Evolutionary conservation across 202 grass and related monocot genomes (phyloP), one percentile per base, ranked within the genome.

Genomic region (Schoenoplectus tabernaemontani): DNA sequence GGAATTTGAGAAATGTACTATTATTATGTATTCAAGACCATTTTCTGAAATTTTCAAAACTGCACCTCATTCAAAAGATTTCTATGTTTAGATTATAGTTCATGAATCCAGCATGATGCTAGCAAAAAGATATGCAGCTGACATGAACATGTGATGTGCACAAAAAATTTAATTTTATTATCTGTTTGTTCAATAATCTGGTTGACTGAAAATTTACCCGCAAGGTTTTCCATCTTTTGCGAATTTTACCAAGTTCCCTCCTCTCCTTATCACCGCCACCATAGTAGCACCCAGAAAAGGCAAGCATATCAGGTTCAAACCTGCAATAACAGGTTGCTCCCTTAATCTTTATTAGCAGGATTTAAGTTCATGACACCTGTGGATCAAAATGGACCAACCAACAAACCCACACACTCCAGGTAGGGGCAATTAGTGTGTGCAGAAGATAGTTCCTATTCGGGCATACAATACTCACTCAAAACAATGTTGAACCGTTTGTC

Each of bases 271-370:
- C 89, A 62, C 95, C 95, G 50, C 95, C 95, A 60, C 95, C 95
- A 82, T 90, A 98, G 67, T 95, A 98, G 77, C 95, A 98, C 17
- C 95, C 95, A 88, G 95, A 98, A 88, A 98, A 98, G 8, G 91
- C 89, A 59, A 98, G 95, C 95, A 98, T 98, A 57, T 98, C 95
- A 89, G 88, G 86, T 86, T 98, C 95, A 89, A 98, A 95, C 90
- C 95, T 98, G 87, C 51, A 83, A 89, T 64, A 57, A 83, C 10
- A 37, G 11, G 51, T 60, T 0, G 84, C 64, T 70, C 57, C 78
- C 9, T 58, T 54, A 33, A 82, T 16, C 54, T 53, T 53, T 57
- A 50, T n/a, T 59, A 79, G 36, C 70, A 75, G 7, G 26, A 75
- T 54, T 5, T 54, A 56, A 33, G 5, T 53, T 56, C 47, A 51